Conservation (phyloP, 2,329 filamentous ascomycete genomes). For the Fusarium nurragi region DNA sequence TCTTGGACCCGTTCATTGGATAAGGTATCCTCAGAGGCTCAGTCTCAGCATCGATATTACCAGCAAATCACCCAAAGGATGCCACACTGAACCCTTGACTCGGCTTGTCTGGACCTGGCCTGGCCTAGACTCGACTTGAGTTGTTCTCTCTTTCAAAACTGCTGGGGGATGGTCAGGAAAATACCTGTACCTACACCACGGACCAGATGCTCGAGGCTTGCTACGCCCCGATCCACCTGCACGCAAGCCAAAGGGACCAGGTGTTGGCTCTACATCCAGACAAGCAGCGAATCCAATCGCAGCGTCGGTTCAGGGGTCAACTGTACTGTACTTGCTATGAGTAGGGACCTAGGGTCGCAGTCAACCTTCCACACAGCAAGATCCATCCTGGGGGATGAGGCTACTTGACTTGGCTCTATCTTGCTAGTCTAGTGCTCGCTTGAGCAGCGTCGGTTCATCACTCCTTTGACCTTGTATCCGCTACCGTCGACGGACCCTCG, state of each 20-base stretch:
- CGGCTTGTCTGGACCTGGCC: neutral
- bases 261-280: slow-evolving; percentile 32
- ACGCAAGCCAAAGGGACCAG: slow-evolving; percentile 38
- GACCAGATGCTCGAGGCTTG: slow-evolving; percentile 14
- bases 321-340: slow-evolving; percentile 15
- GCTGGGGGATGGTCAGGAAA: slow-evolving; percentile 25
- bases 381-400: slow-evolving; percentile 27
- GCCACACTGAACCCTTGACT: slow-evolving; percentile 10
- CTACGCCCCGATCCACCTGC: slow-evolving; percentile 40
- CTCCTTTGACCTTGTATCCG: slow-evolving; percentile 19
- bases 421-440: slow-evolving; percentile 25
- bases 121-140: neutral
- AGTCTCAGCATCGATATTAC: slow-evolving; percentile 8
- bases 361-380: slow-evolving; percentile 35
- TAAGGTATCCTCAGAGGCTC: slow-evolving; percentile 20
- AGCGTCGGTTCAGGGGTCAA: slow-evolving; percentile 23
- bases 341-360: slow-evolving; percentile 22
- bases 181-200: neutral
- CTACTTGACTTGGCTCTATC: slow-evolving; percentile 20
- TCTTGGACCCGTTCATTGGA: neutral
- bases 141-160: slow-evolving; percentile 13
- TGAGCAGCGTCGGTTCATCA: slow-evolving; percentile 22
- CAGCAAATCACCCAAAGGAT: slow-evolving; percentile 13
- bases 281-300: slow-evolving; percentile 32
- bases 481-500: slow-evolving; percentile 34